Conservation (phyloP, 2,329 filamentous ascomycete genomes). For the Beauveria caledonica region DNA sequence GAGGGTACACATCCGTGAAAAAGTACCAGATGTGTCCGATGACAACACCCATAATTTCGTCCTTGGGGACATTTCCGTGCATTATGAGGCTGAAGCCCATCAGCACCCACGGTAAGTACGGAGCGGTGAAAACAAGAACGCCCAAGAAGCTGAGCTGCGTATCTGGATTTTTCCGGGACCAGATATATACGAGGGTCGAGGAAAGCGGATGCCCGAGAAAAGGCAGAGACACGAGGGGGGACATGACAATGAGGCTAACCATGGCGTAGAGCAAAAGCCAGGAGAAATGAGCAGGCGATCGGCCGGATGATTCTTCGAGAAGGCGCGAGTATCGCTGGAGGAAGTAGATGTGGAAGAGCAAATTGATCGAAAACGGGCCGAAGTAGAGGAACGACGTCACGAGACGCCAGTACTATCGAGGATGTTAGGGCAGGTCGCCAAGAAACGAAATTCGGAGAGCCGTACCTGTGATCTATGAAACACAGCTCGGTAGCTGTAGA, state of each 20-base stretch:
- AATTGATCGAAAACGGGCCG: slow-evolving; percentile 84
- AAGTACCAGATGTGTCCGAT: slow-evolving; percentile 98
- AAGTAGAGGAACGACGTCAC: slow-evolving; percentile 96
- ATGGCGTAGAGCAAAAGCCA: slow-evolving; percentile 88
- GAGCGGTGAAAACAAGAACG: slow-evolving; percentile 82
- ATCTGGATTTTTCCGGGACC: slow-evolving; percentile 90
- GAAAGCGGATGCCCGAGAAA: slow-evolving; percentile 92
- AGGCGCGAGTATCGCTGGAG: slow-evolving; percentile 92
- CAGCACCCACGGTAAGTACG: slow-evolving; percentile 91
- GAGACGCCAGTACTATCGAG: slow-evolving; percentile 85
- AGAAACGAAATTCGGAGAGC: background rate
- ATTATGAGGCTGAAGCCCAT: slow-evolving; percentile 89
- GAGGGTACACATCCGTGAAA: slow-evolving; percentile 93
- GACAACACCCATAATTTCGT: slow-evolving; percentile 90
- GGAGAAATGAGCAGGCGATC: slow-evolving; percentile 86
- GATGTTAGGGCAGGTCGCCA: slow-evolving; percentile 12
- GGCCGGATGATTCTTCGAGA: slow-evolving; percentile 87
- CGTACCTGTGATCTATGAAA: slow-evolving; percentile 83
- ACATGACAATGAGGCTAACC: slow-evolving; percentile 68
- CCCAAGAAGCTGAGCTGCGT: slow-evolving; percentile 84
- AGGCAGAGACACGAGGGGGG: slow-evolving; percentile 81
- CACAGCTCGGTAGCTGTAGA: slow-evolving; percentile 90
- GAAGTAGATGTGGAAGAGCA: slow-evolving; percentile 98
- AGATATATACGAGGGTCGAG: slow-evolving; percentile 93
- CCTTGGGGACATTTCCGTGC: slow-evolving; percentile 82